These are phyloP conservation scores for Powellomyces hirtus DNA, from an alignment of 192 early-diverging fungal genomes.

Conservation along the genomic window DNA sequence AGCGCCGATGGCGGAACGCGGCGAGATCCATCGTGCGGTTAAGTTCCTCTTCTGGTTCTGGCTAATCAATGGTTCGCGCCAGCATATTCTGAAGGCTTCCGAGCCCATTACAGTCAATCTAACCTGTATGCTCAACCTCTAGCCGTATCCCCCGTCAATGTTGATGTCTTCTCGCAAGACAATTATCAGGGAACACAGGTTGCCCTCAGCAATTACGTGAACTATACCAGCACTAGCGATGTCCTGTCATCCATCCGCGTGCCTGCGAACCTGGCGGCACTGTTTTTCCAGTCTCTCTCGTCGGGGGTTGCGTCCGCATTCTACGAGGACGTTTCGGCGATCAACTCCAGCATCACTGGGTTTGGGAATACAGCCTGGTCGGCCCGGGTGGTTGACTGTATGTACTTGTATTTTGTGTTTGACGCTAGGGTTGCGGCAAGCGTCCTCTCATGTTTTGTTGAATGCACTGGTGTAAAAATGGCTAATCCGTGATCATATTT, in stretches of 20 bases:
- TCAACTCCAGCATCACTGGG: slow-evolving; percentile 2
- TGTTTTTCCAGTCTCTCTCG: neutral
- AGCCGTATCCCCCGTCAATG: too few relatives aligned
- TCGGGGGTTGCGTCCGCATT: neutral
- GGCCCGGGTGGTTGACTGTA: slow-evolving; percentile 15
- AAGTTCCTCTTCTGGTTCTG: too few relatives aligned
- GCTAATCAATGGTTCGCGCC: too few relatives aligned
- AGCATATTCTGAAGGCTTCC: too few relatives aligned
- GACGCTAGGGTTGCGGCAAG: neutral
- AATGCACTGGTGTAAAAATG: too few relatives aligned
- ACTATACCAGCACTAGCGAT: neutral
- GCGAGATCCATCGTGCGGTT: too few relatives aligned
- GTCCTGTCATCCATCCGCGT: neutral
- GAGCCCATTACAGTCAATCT: too few relatives aligned
- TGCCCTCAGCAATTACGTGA: neutral
- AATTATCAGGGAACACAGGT: neutral
- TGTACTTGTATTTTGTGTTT: neutral
- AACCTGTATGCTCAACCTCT: too few relatives aligned
- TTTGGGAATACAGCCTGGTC: slow-evolving; percentile 9
- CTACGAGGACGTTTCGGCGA: neutral
- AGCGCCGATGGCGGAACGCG: too few relatives aligned
- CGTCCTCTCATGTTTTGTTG: neutral
- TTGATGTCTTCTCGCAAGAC: neutral
- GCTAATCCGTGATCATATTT: neutral
- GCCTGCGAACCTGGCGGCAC: slow-evolving; percentile 1